Conservation (phyloP, 2,329 filamentous ascomycete species). For the Ustulina deusta region DNA sequence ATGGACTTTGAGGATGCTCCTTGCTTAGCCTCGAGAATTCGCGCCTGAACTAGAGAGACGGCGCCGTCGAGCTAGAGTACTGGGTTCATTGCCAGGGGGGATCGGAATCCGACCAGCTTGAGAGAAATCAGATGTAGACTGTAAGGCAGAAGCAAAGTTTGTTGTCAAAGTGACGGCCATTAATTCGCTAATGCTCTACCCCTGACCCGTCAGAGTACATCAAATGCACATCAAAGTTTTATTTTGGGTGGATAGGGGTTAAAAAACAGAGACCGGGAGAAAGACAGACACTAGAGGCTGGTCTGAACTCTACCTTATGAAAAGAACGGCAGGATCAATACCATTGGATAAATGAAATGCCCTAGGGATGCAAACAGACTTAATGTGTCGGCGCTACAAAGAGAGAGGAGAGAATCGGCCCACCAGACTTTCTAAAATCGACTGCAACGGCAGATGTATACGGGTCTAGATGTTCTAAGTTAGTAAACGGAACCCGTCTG, state of each 20-base stretch:
- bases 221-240: conserved; percentile 26
- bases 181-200: conserved; percentile 24
- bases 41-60: conserved; percentile 8
- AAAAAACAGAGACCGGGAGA: conserved; percentile 13
- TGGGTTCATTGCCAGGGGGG: conserved; percentile 9
- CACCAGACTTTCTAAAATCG: conserved; percentile 15
- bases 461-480: conserved; percentile 13
- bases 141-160: conserved; percentile 27
- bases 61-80: conserved; percentile 14
- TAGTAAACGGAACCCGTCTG: conserved; percentile 1
- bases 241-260: conserved; percentile 26
- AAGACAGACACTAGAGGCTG: conserved; percentile 13
- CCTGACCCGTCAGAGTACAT: conserved; percentile 32
- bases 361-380: background rate
- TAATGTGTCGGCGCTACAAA: conserved; percentile 1
- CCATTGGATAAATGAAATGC: conserved; percentile 11
- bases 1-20: conserved; percentile 15
- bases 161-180: conserved; percentile 16
- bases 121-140: conserved; percentile 35
- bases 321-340: conserved; percentile 11
- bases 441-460: conserved; percentile 12
- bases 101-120: conserved; percentile 21
- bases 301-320: conserved; percentile 24
- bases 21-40: conserved; percentile 16
- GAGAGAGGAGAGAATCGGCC: conserved; percentile 11